These are phyloP conservation scores for Talaromyces marneffei DNA, from an alignment of 2,329 filamentous ascomycete genomes.

Conservation along the genomic window DNA sequence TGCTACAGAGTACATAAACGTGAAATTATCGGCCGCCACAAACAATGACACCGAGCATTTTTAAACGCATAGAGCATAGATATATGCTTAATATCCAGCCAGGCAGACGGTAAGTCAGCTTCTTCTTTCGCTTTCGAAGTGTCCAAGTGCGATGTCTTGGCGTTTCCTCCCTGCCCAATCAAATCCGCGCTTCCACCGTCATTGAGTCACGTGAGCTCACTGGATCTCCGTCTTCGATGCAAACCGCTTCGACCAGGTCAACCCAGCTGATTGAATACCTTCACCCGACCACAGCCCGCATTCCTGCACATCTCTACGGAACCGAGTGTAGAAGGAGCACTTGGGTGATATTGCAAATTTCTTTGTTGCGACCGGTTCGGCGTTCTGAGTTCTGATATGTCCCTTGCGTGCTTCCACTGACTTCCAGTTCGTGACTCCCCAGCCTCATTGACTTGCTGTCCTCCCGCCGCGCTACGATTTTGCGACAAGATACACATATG, in stretches of 20 bases:
- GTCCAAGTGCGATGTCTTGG: constrained; percentile 19
- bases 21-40: not conserved
- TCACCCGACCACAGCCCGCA: constrained; percentile 19
- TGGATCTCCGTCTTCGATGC: constrained; percentile 36
- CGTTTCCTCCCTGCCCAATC: constrained; percentile 22
- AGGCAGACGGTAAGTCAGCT: not conserved
- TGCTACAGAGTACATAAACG: not conserved
- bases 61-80: not conserved
- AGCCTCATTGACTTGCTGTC: not conserved
- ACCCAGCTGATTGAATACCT: constrained; percentile 18
- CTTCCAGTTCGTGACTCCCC: constrained; percentile 1
- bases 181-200: constrained; percentile 16
- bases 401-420: constrained; percentile 3
- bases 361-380: constrained; percentile 14
- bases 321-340: not conserved
- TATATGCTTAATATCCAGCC: not conserved
- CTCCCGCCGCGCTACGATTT: not conserved
- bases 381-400: not conserved
- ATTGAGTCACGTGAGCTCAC: constrained; percentile 26
- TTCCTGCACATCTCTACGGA: constrained; percentile 6
- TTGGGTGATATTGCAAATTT: constrained; percentile 7
- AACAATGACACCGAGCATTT: not conserved
- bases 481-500: constrained; percentile 3
- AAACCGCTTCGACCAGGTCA: constrained; percentile 28
- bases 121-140: not conserved